phyloP scores from a whole-genome alignment of 75 land plant genomes.

The Larix kaempferi region DNA sequence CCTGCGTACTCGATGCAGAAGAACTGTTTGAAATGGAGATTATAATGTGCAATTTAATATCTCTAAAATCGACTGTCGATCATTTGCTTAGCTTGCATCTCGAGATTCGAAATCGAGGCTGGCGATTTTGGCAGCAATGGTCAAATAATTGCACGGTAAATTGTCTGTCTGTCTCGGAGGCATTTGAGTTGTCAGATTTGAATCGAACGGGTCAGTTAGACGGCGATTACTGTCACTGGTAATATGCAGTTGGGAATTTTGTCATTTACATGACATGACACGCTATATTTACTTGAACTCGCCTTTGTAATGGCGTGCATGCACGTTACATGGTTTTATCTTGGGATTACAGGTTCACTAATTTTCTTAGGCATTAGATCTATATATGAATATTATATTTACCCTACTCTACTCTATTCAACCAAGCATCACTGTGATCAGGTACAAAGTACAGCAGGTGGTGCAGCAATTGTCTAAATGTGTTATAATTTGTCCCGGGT shows the following conservation, averaged over 20 bases:
- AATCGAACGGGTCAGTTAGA: neutral
- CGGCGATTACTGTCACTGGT: neutral
- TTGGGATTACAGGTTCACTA: no score
- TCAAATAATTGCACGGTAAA: neutral
- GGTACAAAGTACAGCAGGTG: no score
- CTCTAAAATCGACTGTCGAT: neutral
- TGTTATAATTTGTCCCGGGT: no score
- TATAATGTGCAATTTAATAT: neutral
- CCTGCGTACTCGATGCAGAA: neutral
- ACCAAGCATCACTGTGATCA: no score
- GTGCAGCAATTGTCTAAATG: no score
- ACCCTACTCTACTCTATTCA: no score
- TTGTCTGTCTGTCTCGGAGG: no score
- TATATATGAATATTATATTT: no score
- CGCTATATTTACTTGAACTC: neutral
- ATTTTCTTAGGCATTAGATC: no score
- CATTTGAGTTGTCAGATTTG: neutral
- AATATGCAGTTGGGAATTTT: slow-evolving; percentile 5
- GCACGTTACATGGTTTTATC: no score
- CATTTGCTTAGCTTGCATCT: neutral
- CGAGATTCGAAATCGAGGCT: neutral
- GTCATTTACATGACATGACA: neutral
- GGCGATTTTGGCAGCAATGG: neutral
- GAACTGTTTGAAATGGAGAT: neutral
- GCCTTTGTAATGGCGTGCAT: neutral